phyloP scores from a whole-genome alignment of 495 filamentous ascomycete species.

The Usnea hakonensis region DNA sequence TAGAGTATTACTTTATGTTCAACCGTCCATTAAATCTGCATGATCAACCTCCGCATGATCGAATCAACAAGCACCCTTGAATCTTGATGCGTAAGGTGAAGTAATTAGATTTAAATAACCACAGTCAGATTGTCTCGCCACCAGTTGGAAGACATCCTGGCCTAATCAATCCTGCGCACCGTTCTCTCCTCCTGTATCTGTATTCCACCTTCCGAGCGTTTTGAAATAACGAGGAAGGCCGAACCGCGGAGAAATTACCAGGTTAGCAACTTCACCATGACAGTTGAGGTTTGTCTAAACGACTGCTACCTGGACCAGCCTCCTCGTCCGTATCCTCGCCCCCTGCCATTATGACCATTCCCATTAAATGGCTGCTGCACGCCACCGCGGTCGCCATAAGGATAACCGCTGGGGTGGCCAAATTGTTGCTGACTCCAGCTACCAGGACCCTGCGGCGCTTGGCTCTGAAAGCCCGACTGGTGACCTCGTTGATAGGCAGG shows the following conservation, averaged over 20 bases:
- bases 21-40: too few relatives aligned
- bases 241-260: not conserved
- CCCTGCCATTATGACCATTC: slow-evolving; percentile 1
- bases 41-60: too few relatives aligned
- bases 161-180: too few relatives aligned
- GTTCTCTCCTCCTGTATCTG: too few relatives aligned
- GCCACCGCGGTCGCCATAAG: slow-evolving; percentile 2
- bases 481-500: not conserved
- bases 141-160: too few relatives aligned
- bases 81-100: too few relatives aligned
- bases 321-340: slow-evolving; percentile 10
- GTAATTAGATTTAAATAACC: too few relatives aligned
- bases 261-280: not conserved
- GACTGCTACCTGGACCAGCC: not conserved
- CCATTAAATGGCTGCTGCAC: slow-evolving; percentile 1
- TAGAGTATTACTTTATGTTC: too few relatives aligned
- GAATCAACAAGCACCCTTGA: too few relatives aligned
- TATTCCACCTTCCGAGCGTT: too few relatives aligned
- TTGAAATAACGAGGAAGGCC: too few relatives aligned
- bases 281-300: not conserved
- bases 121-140: too few relatives aligned
- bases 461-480: slow-evolving; percentile 3
- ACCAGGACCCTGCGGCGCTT: not conserved
- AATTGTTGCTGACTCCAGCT: slow-evolving; percentile 10
- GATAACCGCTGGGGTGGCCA: not conserved